Evolutionary conservation across 768 basidiomycete genomes (phyloP).

Genomic region (Lactarius deliciosus): DNA sequence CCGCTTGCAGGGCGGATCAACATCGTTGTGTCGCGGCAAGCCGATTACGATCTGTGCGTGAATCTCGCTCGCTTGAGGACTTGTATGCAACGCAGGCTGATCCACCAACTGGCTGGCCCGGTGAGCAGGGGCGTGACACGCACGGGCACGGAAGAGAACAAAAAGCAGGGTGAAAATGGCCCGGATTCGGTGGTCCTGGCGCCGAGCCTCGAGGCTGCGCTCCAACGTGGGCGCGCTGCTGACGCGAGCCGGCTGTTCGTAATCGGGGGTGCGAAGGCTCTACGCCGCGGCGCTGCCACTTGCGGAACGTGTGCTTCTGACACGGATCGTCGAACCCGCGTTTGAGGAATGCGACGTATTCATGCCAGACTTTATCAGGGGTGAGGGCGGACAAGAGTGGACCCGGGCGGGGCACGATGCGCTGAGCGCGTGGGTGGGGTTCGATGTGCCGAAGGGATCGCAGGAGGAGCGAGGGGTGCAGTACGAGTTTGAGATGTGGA

Average conservation of each 20-base stretch:
- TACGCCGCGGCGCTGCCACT: slow-evolving; percentile 66
- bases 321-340: slow-evolving; percentile 70
- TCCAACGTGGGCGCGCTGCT: slow-evolving; percentile 41
- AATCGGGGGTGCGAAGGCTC: slow-evolving; percentile 86
- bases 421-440: slow-evolving; percentile 76
- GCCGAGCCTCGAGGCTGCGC: slow-evolving; percentile 41
- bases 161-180: neutral
- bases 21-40: slow-evolving; percentile 68
- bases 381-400: slow-evolving; percentile 45
- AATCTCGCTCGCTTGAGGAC: neutral
- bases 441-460: slow-evolving; percentile 70
- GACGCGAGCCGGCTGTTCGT: slow-evolving; percentile 55
- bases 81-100: neutral
- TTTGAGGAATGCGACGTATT: slow-evolving; percentile 86
- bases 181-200: slow-evolving; percentile 40
- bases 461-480: slow-evolving; percentile 80
- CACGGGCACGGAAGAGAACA: neutral
- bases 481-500: slow-evolving; percentile 98
- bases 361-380: slow-evolving; percentile 67
- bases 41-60: slow-evolving; percentile 61
- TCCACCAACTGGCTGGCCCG: slow-evolving; percentile 18
- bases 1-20: slow-evolving; percentile 79
- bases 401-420: slow-evolving; percentile 56
- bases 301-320: slow-evolving; percentile 85
- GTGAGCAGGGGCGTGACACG: neutral